phyloP scores from a whole-genome alignment of 306 rosid genomes.

The Begonia masoniana region DNA sequence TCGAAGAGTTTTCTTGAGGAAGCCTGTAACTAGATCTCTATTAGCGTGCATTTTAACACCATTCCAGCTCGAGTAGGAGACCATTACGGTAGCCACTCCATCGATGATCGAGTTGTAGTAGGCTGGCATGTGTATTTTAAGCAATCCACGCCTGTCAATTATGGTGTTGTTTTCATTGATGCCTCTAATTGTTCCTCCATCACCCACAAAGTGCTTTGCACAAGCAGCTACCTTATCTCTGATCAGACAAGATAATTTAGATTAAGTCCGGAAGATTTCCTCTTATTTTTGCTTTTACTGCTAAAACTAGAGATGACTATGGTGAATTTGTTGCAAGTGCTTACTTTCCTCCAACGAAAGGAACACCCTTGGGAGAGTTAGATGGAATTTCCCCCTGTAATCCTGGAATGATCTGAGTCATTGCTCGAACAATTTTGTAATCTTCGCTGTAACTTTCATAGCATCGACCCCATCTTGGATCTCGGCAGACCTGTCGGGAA shows the following conservation, averaged over 20 bases:
- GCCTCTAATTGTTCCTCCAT: slow-evolving; percentile 28
- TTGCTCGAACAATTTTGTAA: slow-evolving; percentile 15
- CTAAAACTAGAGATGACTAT: background rate
- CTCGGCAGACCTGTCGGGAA: slow-evolving; percentile 21
- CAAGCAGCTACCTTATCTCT: slow-evolving; percentile 28
- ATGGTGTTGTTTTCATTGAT: slow-evolving; percentile 24
- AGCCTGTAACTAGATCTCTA: slow-evolving; percentile 15
- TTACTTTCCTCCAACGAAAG: slow-evolving; percentile 24
- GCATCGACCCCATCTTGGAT: slow-evolving; percentile 39
- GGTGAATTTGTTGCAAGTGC: background rate
- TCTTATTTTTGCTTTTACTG: background rate
- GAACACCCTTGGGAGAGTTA: slow-evolving; percentile 16
- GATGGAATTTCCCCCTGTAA: slow-evolving; percentile 30
- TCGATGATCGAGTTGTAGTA: slow-evolving; percentile 17
- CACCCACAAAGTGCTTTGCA: slow-evolving; percentile 28
- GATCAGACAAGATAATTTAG: background rate
- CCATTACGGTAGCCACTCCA: slow-evolving; percentile 27
- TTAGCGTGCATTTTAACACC: slow-evolving; percentile 33
- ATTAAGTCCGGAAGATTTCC: background rate
- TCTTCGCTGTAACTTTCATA: slow-evolving; percentile 30
- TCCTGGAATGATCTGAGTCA: slow-evolving; percentile 23
- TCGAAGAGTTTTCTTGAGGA: slow-evolving; percentile 26
- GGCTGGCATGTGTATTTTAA: slow-evolving; percentile 28
- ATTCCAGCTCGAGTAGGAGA: slow-evolving; percentile 34
- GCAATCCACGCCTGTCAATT: slow-evolving; percentile 15